phyloP scores from a whole-genome alignment of 2,329 filamentous ascomycete genomes.

The Xylariaceae sp. region DNA sequence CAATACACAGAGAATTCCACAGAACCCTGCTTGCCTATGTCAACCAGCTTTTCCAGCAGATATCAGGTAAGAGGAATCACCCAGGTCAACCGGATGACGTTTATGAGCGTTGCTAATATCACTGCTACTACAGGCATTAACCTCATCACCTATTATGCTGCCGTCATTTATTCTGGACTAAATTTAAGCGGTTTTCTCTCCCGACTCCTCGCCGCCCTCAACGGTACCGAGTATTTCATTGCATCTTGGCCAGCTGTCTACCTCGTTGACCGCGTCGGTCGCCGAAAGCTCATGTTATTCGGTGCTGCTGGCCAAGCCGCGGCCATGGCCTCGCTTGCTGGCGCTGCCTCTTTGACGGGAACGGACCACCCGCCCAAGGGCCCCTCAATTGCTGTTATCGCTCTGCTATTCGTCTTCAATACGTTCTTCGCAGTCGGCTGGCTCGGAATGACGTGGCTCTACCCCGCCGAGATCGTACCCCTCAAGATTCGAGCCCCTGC shows the following conservation, averaged over 20 bases:
- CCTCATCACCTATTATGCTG: slow-evolving; percentile 43
- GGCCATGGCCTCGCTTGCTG: slow-evolving; percentile 61
- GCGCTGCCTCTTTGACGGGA: slow-evolving; percentile 35
- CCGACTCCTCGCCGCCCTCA: slow-evolving; percentile 53
- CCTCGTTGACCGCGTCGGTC: slow-evolving; percentile 62
- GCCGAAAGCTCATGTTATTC: slow-evolving; percentile 68
- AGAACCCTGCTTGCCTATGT: slow-evolving; percentile 52
- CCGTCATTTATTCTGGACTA: slow-evolving; percentile 47
- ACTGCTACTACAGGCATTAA: slow-evolving; percentile 33
- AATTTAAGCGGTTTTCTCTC: slow-evolving; percentile 53
- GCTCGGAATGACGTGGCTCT: slow-evolving; percentile 55
- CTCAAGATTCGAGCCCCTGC: slow-evolving; percentile 51
- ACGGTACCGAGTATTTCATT: slow-evolving; percentile 48
- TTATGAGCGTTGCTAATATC: slow-evolving; percentile 2
- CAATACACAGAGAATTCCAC: slow-evolving; percentile 43
- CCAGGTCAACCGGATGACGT: neutral
- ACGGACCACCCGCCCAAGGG: slow-evolving; percentile 22
- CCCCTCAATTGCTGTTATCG: slow-evolving; percentile 33
- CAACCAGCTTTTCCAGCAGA: slow-evolving; percentile 56
- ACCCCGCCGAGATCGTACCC: slow-evolving; percentile 54
- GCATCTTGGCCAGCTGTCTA: slow-evolving; percentile 58
- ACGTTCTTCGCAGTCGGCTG: slow-evolving; percentile 51
- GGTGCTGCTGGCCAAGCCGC: slow-evolving; percentile 60
- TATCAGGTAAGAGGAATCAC: slow-evolving; percentile 27
- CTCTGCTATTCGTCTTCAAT: slow-evolving; percentile 50